Evolutionary conservation across 2,329 filamentous ascomycete species (phyloP).

Genomic region (Talaromyces amestolkiae): DNA sequence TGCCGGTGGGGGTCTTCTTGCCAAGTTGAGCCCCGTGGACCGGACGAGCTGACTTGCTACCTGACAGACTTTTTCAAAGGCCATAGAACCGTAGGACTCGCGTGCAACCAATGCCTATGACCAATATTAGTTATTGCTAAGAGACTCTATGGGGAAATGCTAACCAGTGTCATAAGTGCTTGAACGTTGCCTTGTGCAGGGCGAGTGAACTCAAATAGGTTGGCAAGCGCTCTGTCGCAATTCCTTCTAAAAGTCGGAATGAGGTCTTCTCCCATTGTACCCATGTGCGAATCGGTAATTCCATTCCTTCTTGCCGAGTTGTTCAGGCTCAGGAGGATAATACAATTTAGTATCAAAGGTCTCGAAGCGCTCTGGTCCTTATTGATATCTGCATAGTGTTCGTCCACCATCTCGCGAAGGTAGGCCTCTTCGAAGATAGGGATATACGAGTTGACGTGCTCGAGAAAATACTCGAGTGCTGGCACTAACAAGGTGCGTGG

Average conservation of each 20-base stretch:
- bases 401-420: not conserved
- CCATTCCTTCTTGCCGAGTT: not conserved
- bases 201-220: not conserved
- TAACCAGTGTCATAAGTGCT: conserved; percentile 7
- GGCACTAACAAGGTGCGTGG: not conserved
- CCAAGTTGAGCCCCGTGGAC: conserved; percentile 2
- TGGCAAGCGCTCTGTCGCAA: conserved; percentile 6
- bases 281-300: not conserved
- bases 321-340: not conserved
- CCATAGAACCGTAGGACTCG: not conserved
- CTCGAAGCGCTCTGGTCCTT: not conserved
- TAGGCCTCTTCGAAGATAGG: conserved; percentile 5
- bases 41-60: conserved; percentile 1
- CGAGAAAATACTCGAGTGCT: conserved; percentile 2
- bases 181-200: conserved; percentile 8
- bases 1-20: not conserved
- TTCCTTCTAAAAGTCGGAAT: conserved; percentile 8
- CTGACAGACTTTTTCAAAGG: conserved; percentile 14
- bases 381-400: conserved; percentile 8
- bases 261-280: conserved; percentile 10
- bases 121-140: not conserved
- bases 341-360: not conserved
- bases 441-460: conserved; percentile 1
- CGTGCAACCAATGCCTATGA: conserved; percentile 10
- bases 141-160: not conserved